Evolutionary conservation across 108 stramenopile genomes (phyloP).

Genomic region (Discostella stelligeroides): DNA sequence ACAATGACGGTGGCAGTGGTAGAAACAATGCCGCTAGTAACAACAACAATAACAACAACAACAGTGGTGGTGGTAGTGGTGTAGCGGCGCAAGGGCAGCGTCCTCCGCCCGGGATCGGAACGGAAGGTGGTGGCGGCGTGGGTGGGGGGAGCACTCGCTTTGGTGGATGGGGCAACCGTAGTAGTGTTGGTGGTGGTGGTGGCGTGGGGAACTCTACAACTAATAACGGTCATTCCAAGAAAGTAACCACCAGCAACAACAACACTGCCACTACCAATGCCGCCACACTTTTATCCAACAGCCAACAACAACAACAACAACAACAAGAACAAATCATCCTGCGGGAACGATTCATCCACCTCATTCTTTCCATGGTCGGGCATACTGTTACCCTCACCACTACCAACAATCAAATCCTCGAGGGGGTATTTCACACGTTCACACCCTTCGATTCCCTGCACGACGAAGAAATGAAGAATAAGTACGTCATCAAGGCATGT

Average conservation of each 20-base stretch:
- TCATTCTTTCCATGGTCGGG: slow-evolving; percentile 67
- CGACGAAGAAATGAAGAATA: slow-evolving; percentile 49
- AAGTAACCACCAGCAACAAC: background rate
- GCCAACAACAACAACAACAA: slow-evolving; percentile 8
- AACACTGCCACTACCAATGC: background rate
- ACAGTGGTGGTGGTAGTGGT: slow-evolving; percentile 9
- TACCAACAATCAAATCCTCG: slow-evolving; percentile 65
- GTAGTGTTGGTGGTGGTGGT: background rate
- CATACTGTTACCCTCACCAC: slow-evolving; percentile 58
- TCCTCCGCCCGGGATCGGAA: slow-evolving; percentile 60
- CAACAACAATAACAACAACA: no score
- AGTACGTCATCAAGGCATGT: slow-evolving; percentile 70
- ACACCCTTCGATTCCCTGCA: slow-evolving; percentile 62
- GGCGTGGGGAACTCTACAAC: slow-evolving; percentile 5
- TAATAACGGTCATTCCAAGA: background rate
- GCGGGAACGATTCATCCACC: slow-evolving; percentile 73
- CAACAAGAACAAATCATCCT: slow-evolving; percentile 16
- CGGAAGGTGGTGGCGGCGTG: slow-evolving; percentile 26
- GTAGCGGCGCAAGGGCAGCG: slow-evolving; percentile 19
- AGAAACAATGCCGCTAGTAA: background rate
- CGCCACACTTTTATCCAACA: slow-evolving; percentile 9
- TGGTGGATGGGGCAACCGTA: slow-evolving; percentile 14
- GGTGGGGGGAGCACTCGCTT: background rate
- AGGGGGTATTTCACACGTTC: slow-evolving; percentile 79
- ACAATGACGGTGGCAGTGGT: background rate